Conservation (phyloP, 257 asterid species). For the Penstemon barbatus region DNA sequence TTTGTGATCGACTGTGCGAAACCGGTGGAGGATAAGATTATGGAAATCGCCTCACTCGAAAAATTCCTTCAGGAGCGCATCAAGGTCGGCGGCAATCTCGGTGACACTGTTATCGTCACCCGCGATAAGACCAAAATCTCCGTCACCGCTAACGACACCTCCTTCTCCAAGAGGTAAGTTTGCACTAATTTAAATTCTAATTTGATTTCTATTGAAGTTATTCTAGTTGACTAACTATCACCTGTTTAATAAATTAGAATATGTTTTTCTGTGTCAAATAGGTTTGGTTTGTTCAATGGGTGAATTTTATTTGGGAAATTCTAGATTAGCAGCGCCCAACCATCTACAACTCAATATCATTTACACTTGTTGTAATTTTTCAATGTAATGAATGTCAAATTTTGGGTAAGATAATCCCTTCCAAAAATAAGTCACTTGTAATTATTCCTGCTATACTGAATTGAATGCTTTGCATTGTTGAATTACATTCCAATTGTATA, state of each 20-base stretch:
- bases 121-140: slow-evolving; percentile 56
- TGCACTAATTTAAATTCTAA: too few relatives aligned
- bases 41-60: slow-evolving; percentile 61
- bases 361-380: too few relatives aligned
- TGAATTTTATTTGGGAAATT: too few relatives aligned
- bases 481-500: too few relatives aligned
- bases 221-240: background rate
- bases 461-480: too few relatives aligned
- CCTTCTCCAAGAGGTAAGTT: slow-evolving; percentile 53
- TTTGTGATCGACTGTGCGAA: slow-evolving; percentile 40
- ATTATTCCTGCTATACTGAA: too few relatives aligned
- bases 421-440: too few relatives aligned
- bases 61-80: slow-evolving; percentile 60
- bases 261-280: background rate
- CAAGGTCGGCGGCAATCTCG: slow-evolving; percentile 59
- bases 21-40: slow-evolving; percentile 58
- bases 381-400: too few relatives aligned
- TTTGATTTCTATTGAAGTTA: background rate
- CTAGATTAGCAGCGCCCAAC: too few relatives aligned
- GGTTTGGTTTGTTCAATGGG: too few relatives aligned
- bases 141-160: slow-evolving; percentile 46
- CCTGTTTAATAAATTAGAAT: background rate
- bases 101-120: slow-evolving; percentile 45
- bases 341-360: too few relatives aligned
- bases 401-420: too few relatives aligned